Evolutionary conservation across 202 grass and related monocot genomes (phyloP).

Genomic region (Hordeum pubiflorum): DNA sequence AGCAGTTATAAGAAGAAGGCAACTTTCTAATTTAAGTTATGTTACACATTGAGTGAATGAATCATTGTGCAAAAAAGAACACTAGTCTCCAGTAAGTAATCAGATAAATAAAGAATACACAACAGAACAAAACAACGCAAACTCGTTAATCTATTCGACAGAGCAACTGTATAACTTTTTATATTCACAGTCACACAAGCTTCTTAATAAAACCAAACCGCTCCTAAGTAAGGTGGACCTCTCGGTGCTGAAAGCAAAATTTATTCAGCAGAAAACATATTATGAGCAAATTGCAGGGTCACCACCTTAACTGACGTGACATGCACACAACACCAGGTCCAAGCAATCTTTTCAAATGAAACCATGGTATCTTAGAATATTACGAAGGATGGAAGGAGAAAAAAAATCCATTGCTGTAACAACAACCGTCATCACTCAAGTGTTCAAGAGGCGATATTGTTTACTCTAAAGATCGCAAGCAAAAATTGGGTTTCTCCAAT

Average conservation of each 20-base stretch:
- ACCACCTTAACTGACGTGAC: neutral
- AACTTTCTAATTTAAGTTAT: too few species aligned
- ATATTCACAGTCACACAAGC: neutral
- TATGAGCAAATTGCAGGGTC: neutral
- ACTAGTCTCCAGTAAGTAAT: neutral
- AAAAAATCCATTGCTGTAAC: neutral
- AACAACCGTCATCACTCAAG: too few species aligned
- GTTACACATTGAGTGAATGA: too few species aligned
- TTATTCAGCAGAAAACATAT: neutral
- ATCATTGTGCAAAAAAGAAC: too few species aligned
- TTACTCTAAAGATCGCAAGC: too few species aligned
- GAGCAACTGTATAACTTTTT: neutral
- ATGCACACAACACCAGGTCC: neutral
- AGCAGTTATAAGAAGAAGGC: too few species aligned
- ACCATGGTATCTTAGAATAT: constrained; percentile 1
- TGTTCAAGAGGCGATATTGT: too few species aligned
- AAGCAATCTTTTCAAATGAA: neutral
- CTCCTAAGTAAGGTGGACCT: neutral
- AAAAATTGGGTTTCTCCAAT: too few species aligned
- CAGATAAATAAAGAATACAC: neutral
- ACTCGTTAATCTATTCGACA: neutral
- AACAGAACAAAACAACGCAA: neutral
- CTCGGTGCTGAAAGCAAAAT: neutral
- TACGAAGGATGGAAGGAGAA: too few species aligned
- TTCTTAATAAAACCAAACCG: neutral